Base-by-base conservation (phyloP, 352 stramenopile genomes). In the Pythium coloratum region DNA sequence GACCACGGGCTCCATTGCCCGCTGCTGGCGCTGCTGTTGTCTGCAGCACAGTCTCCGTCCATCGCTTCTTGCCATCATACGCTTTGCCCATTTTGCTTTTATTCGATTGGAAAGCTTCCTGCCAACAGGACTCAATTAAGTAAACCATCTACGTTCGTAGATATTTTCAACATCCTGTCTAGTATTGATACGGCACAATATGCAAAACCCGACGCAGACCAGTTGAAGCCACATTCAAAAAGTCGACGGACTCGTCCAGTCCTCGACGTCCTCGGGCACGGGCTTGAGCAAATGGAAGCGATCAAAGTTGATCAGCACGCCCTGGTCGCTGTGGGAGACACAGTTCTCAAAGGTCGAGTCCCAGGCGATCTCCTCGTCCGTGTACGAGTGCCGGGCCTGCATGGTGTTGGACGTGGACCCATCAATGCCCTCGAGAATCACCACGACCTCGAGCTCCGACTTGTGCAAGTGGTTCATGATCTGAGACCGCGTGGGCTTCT, bases 351-450 rank as follows among this genome's bases (percentile, higher is more conserved):
- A 96, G 4, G 73, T 93, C 14, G 76, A 72, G 68, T 96, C 80
- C 84, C 84, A 96, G 6, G 69, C 78, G n/a, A 96, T 86, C 42
- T 96, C 83, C 53, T 92, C 76, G 44, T 89, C 75, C 8, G 80
- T 92, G 76, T 93, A 94, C 33, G 87, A 95, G 60, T 91, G 81
- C 12, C 86, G 81, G 12, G 82, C 88, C 59, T 96, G 88, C 86
- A 94, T 96, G 20, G 88, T 96, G 72, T 92, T 94, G 51, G 84
- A 93, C 34, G 88, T 96, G 33, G 82, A 91, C 36, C 81, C 85
- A 51, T 96, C 88, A 59, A 93, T 93, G 36, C 88, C 88, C 59
- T 96, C 88, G 33, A 96, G 74, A 14, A 96, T 79, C 18, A 84
- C 86, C 47, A 96, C 73, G 20, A 96, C 83, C 60, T 96, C 88